A percentile compares a stretch with the other conserved stretches of the same genome.
Evolutionary conservation across 441 rosid genomes (phyloP).

Genomic region (Gossypium davidsonii): DNA sequence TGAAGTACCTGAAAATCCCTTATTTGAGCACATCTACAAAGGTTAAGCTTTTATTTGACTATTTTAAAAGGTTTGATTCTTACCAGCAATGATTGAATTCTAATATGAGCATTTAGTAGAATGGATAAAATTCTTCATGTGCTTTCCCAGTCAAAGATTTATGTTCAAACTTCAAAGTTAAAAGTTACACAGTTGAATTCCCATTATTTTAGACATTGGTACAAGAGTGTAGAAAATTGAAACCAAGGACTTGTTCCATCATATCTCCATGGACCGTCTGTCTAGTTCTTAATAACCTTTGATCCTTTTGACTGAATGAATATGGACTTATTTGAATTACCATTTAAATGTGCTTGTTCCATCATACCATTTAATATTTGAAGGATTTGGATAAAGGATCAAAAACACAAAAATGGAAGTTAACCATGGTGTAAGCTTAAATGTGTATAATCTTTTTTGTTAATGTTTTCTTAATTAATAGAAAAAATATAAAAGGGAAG

Average conservation of each 20-base stretch:
- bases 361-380: neutral
- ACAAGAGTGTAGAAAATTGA: neutral
- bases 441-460: too few species aligned
- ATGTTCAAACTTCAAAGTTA: slow-evolving; percentile 11
- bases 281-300: neutral
- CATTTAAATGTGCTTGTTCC: neutral
- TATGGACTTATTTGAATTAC: neutral
- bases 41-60: too few species aligned
- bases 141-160: neutral
- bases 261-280: neutral
- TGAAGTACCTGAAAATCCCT: too few species aligned
- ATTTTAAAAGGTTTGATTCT: too few species aligned
- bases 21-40: too few species aligned
- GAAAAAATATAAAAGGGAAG: neutral
- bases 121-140: neutral
- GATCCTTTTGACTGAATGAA: neutral
- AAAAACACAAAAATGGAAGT: neutral
- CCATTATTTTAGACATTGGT: neutral
- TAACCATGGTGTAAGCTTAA: neutral
- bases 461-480: neutral
- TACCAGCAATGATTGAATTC: too few species aligned
- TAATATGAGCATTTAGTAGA: neutral
- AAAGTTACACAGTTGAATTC: neutral
- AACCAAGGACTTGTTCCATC: neutral
- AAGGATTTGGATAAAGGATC: neutral